phyloP scores from a whole-genome alignment of 306 rosid species.

The Fragaria iinumae region DNA sequence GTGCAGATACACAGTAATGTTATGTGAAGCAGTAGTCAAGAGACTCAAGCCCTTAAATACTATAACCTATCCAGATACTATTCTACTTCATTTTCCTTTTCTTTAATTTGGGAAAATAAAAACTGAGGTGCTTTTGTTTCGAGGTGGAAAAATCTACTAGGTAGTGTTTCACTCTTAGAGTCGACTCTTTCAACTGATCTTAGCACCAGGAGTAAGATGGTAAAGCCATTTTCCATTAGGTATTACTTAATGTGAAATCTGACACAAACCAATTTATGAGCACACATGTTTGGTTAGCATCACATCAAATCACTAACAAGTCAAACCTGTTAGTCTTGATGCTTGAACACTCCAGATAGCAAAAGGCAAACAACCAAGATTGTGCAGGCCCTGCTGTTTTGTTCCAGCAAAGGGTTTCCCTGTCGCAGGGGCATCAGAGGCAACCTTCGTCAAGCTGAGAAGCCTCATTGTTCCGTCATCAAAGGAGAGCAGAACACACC shows the following conservation, averaged over 20 bases:
- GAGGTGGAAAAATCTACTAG: not conserved
- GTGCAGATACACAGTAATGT: not conserved
- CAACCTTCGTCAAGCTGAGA: conserved; percentile 73
- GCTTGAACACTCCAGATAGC: conserved; percentile 88
- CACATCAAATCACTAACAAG: not conserved
- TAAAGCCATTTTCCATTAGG: conserved; percentile 5
- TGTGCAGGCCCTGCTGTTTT: conserved; percentile 65
- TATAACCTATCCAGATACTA: not conserved
- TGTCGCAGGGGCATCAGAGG: conserved; percentile 65
- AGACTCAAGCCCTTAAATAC: not conserved
- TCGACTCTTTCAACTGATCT: not conserved
- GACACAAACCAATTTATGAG: not conserved
- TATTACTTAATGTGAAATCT: not conserved
- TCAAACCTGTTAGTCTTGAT: conserved; percentile 69
- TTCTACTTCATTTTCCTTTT: not conserved
- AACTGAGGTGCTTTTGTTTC: not conserved
- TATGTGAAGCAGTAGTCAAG: not conserved
- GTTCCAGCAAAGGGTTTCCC: conserved; percentile 63
- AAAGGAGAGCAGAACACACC: conserved; percentile 77
- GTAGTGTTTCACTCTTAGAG: not conserved
- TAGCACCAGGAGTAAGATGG: not conserved
- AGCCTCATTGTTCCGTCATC: conserved; percentile 90
- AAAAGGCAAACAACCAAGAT: conserved; percentile 47
- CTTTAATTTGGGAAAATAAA: not conserved
- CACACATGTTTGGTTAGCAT: not conserved